These are phyloP conservation scores for Arachnomyces sp. DNA, from an alignment of 2,329 filamentous ascomycete species.

Conservation along the genomic window DNA sequence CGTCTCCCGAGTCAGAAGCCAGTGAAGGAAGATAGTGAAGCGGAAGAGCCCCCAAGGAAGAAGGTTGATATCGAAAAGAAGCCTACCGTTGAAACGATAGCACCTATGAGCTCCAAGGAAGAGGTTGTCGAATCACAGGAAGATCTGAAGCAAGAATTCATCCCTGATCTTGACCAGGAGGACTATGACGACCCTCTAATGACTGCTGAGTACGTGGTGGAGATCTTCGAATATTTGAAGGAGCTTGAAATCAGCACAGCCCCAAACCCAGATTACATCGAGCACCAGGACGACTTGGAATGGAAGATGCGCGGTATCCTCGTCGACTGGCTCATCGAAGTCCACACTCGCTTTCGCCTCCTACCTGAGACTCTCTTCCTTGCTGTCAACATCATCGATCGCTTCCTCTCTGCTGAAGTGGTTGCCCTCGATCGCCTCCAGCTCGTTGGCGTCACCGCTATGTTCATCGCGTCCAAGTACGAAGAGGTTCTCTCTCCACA, in stretches of 20 bases:
- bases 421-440: conserved; percentile 94
- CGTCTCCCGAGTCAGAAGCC: conserved; percentile 48
- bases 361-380: conserved; percentile 95
- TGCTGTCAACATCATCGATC: conserved; percentile 95
- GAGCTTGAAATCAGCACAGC: conserved; percentile 73
- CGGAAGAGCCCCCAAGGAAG: conserved; percentile 60
- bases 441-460: conserved; percentile 92
- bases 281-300: conserved; percentile 85
- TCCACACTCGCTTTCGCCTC: conserved; percentile 92
- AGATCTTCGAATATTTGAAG: conserved; percentile 93
- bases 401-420: conserved; percentile 90
- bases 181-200: conserved; percentile 91
- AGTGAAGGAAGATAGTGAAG: conserved; percentile 51
- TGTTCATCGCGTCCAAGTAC: conserved; percentile 99
- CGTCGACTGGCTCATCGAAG: conserved; percentile 96
- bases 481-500: conserved; percentile 96
- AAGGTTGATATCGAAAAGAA: conserved; percentile 52
- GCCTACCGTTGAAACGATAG: conserved; percentile 23
- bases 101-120: conserved; percentile 24
- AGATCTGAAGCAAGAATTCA: conserved; percentile 34
- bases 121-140: conserved; percentile 26
- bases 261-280: conserved; percentile 91
- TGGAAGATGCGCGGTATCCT: conserved; percentile 99
- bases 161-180: conserved; percentile 66
- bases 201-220: conserved; percentile 93